These are phyloP conservation scores for Wickerhamomyces xylosicus DNA, from an alignment of 805 yeast genomes.

Conservation along the genomic window DNA sequence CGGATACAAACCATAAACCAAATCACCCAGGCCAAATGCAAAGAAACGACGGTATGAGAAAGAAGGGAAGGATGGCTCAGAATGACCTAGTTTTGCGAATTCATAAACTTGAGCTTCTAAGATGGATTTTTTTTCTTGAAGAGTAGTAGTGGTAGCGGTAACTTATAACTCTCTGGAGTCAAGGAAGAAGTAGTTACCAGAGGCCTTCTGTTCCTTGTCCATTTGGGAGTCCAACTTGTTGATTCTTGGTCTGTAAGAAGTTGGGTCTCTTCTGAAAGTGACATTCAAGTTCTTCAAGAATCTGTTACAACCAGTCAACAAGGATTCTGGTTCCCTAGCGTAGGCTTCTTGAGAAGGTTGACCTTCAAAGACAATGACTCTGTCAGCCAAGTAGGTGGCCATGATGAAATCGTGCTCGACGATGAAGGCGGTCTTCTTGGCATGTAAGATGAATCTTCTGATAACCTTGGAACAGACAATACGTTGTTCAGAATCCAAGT, in stretches of 20 bases:
- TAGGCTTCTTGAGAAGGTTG: conserved; percentile 74
- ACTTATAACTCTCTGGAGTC: conserved; percentile 49
- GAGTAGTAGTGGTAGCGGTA: background rate
- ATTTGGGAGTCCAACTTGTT: conserved; percentile 96
- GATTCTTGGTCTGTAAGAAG: conserved; percentile 96
- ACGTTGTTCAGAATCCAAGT: conserved; percentile 99
- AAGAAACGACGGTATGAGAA: too few species aligned
- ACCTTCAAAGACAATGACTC: conserved; percentile 98
- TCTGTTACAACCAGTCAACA: conserved; percentile 93
- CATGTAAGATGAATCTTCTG: conserved; percentile 90
- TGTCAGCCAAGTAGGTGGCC: conserved; percentile 99
- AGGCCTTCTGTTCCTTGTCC: conserved; percentile 93
- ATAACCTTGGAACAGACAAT: conserved; percentile 97
- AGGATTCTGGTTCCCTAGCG: conserved; percentile 86
- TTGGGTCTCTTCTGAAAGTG: conserved; percentile 98
- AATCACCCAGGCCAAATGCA: too few species aligned
- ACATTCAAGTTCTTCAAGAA: conserved; percentile 96
- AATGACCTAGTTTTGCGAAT: too few species aligned
- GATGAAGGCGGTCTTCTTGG: conserved; percentile 97
- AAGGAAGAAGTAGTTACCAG: conserved; percentile 94
- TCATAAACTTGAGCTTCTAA: too few species aligned
- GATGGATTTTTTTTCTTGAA: too few species aligned
- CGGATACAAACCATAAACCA: too few species aligned
- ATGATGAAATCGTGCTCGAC: conserved; percentile 99
- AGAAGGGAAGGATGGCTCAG: background rate